Evolutionary conservation across 495 filamentous ascomycete species (phyloP).

Genomic region (Talaromyces ruber): DNA sequence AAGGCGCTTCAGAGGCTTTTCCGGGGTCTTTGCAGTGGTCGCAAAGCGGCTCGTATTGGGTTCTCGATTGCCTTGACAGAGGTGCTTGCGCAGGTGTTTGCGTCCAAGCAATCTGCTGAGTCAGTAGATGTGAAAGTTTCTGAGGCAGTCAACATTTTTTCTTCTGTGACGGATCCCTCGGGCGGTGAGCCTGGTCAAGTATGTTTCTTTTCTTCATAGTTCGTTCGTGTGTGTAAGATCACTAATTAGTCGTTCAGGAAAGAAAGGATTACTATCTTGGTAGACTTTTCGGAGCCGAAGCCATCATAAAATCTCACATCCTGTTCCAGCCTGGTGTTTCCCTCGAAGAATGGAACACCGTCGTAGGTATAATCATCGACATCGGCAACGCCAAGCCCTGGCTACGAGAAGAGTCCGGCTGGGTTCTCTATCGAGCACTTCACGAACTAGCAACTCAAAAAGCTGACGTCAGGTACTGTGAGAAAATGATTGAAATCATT

Average conservation of each 20-base stretch:
- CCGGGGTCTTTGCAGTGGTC: constrained; percentile 79
- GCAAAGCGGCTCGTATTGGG: constrained; percentile 83
- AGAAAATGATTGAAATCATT: constrained; percentile 53
- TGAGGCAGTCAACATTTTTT: constrained; percentile 54
- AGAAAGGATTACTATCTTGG: constrained; percentile 79
- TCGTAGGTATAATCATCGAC: constrained; percentile 45
- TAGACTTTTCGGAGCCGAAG: constrained; percentile 76
- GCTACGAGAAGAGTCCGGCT: constrained; percentile 82
- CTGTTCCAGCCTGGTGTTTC: constrained; percentile 46
- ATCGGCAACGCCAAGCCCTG: constrained; percentile 64
- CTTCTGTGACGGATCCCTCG: constrained; percentile 55
- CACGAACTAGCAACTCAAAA: constrained; percentile 30
- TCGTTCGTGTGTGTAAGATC: constrained; percentile 1
- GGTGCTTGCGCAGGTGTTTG: constrained; percentile 53
- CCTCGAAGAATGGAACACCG: constrained; percentile 48
- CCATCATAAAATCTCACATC: constrained; percentile 70
- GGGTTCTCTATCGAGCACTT: constrained; percentile 48
- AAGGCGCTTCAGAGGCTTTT: constrained; percentile 57
- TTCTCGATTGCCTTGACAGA: constrained; percentile 87
- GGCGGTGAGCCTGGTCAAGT: constrained; percentile 59
- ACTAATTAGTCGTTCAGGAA: constrained; percentile 44
- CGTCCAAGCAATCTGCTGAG: constrained; percentile 10
- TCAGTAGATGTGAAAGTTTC: constrained; percentile 30
- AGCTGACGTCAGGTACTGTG: constrained; percentile 37
- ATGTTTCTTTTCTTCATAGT: constrained; percentile 7